Evolutionary conservation across 805 yeast genomes (phyloP).

Genomic region (Cyberlindnera bimundalis): DNA sequence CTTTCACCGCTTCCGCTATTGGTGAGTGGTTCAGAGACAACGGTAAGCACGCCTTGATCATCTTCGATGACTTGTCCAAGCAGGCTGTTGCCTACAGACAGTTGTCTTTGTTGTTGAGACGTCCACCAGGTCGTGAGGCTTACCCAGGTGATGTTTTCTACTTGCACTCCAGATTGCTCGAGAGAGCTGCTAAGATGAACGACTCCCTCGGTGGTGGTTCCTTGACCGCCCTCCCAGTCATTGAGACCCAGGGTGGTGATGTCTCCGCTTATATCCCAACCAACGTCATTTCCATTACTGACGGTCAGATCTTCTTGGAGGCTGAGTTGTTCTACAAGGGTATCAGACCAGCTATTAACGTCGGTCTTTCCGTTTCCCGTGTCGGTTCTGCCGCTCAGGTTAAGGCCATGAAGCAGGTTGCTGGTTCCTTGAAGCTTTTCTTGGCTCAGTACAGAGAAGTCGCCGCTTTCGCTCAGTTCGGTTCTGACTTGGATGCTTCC

Average conservation of each 20-base stretch:
- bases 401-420: constrained; percentile 99
- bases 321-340: constrained; percentile 99
- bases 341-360: constrained; percentile 99
- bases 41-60: constrained; percentile 94
- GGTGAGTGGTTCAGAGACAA: constrained; percentile 99
- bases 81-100: constrained; percentile 99
- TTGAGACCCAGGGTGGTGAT: constrained; percentile 99
- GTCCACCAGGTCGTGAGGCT: constrained; percentile 28
- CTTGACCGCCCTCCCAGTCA: constrained; percentile 92
- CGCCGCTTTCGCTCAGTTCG: constrained; percentile 99
- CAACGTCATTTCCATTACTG: constrained; percentile 95
- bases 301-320: constrained; percentile 98
- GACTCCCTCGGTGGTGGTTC: constrained; percentile 89
- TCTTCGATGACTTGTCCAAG: constrained; percentile 97
- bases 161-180: constrained; percentile 71
- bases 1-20: constrained; percentile 99
- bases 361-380: constrained; percentile 99
- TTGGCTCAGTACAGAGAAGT: constrained; percentile 99
- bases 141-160: constrained; percentile 28
- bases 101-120: constrained; percentile 89
- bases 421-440: constrained; percentile 99
- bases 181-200: constrained; percentile 97
- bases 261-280: constrained; percentile 97
- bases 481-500: constrained; percentile 99
- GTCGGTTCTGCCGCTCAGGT: constrained; percentile 99